Conservation (phyloP, 495 filamentous ascomycete genomes). For the Talaromyces adpressus region DNA sequence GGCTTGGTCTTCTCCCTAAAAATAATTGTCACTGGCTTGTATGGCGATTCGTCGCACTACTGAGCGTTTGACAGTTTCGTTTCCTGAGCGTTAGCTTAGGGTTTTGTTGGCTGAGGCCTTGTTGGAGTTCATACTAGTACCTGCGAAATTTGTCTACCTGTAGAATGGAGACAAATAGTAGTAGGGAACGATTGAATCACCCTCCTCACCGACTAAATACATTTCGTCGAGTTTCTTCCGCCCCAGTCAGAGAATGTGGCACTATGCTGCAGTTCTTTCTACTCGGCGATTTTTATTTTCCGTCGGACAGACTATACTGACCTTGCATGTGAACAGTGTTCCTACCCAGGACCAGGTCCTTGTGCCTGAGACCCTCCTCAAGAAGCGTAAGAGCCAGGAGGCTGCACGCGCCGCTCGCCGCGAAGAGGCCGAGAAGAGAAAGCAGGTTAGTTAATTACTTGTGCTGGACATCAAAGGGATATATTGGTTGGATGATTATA, state of each 20-base stretch:
- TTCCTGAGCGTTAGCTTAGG: constrained; percentile 61
- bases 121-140: neutral
- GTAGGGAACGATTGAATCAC: constrained; percentile 6
- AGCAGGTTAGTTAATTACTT: constrained; percentile 62
- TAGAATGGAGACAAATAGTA: constrained; percentile 31
- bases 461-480: constrained; percentile 17
- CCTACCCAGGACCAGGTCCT: constrained; percentile 88
- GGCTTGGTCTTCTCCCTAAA: constrained; percentile 66
- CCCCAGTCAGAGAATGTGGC: constrained; percentile 82
- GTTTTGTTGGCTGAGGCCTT: constrained; percentile 71
- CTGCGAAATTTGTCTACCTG: constrained; percentile 12
- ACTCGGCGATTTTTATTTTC: constrained; percentile 70
- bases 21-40: constrained; percentile 50
- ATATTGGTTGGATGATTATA: constrained; percentile 65
- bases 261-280: constrained; percentile 78
- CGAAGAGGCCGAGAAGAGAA: constrained; percentile 75
- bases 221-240: constrained; percentile 67
- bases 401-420: constrained; percentile 85
- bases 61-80: constrained; percentile 27
- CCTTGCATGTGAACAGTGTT: constrained; percentile 50
- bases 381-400: constrained; percentile 99
- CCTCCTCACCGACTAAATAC: constrained; percentile 69
- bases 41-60: constrained; percentile 10
- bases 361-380: constrained; percentile 95
- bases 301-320: constrained; percentile 62